Evolutionary conservation across 2,329 filamentous ascomycete genomes (phyloP), one percentile per base, ranked within the genome.

Genomic region (Capronia epimyces): DNA sequence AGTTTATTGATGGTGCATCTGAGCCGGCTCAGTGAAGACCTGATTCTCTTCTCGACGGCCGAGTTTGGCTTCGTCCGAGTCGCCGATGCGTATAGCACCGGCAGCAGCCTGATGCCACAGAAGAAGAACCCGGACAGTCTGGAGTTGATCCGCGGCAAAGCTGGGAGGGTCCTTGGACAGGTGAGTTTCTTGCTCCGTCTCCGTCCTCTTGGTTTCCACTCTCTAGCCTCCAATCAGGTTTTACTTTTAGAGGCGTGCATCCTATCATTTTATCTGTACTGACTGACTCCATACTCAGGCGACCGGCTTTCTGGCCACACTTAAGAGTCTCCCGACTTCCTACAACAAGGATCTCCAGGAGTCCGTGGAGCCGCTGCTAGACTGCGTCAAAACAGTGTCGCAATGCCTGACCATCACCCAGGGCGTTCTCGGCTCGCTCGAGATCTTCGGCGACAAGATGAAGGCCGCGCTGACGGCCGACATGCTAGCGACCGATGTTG

Each of bases 311-410:
- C 88, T 88, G 78, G 83, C 83, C 72, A 87, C 82, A 31, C 69
- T 83, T 68, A 84, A 86, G 69, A 85, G 85, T 49, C 79, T 93
- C 22, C 86, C 87, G 1, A 86, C 80, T 37, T 89, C 86, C 2
- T 94, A 94, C 75, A 91, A 94, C 75, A 95, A 94, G 71, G 88
- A 95, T 67, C 71, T 94, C n/a, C 88, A 95, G 70, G 89, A 95
- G 71, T 84, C 81, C 52, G 83, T 87, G 55, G 86, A 94, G 75
- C 84, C 86, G n/a, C 81, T 95, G 71, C 79, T 95, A 43, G 87
- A 94, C 68, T 81, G 84, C 66, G 80, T 69, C 87, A 89, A 77
- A 91, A 87, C 4, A 77, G 93, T 55, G 37, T 79, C 78, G 50
- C 86, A 94, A 73, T 89, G 85, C 64, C 78, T 94, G 48, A 82